These are phyloP conservation scores for Craterostigma plantagineum DNA, from an alignment of 257 asterid species.

Conservation along the genomic window DNA sequence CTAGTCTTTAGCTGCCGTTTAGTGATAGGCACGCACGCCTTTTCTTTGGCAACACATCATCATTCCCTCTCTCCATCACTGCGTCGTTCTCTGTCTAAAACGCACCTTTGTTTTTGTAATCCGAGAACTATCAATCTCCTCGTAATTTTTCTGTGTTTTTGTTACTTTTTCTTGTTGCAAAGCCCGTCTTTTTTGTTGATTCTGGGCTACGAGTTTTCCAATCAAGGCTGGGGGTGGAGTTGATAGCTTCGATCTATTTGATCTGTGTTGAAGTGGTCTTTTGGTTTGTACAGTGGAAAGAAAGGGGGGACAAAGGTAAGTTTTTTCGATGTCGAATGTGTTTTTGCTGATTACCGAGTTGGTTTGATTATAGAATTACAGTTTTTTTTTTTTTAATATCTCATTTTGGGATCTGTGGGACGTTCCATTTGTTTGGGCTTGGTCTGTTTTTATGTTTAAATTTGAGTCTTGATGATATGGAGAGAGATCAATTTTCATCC, in stretches of 20 bases:
- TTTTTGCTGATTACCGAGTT: constrained; percentile 6
- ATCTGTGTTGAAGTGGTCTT: constrained; percentile 11
- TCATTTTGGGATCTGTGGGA: constrained; percentile 4
- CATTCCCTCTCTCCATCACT: constrained; percentile 27
- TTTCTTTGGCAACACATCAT: constrained; percentile 38
- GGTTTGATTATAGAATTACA: constrained; percentile 6
- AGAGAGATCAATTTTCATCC: constrained; percentile 10
- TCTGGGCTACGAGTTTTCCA: not conserved
- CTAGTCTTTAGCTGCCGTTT: constrained; percentile 28
- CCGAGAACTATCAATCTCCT: constrained; percentile 8
- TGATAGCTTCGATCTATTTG: constrained; percentile 32
- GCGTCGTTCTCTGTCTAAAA: constrained; percentile 12
- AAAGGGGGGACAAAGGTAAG: constrained; percentile 19
- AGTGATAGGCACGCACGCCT: constrained; percentile 79
- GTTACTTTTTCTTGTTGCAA: no score
- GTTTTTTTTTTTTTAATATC: not conserved
- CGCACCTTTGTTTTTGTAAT: constrained; percentile 5
- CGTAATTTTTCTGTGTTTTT: constrained; percentile 7
- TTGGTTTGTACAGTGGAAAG: not conserved
- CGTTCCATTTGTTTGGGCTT: not conserved
- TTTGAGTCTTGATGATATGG: constrained; percentile 11
- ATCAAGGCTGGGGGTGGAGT: constrained; percentile 16
- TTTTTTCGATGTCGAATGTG: no score
- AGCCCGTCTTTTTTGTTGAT: constrained; percentile 10
- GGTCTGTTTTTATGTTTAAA: constrained; percentile 7